Percentiles rank a stretch among this genome's conserved stretches.
phyloP scores from a whole-genome alignment of 164 flowering plant genomes.

The Pachysandra terminalis region DNA sequence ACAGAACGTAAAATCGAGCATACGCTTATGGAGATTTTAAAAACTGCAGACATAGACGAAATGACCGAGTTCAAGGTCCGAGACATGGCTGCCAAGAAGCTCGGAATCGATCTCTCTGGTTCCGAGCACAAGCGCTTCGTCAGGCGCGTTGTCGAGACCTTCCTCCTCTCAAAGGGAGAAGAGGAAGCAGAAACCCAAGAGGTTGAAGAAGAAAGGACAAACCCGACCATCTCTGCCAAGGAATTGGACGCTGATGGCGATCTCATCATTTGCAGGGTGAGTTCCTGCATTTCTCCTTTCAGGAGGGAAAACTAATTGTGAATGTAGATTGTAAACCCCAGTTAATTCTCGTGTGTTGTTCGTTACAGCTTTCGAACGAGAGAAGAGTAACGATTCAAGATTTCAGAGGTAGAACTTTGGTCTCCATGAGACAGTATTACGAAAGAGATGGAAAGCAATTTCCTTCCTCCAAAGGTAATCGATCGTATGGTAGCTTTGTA shows the following conservation, averaged over 20 bases:
- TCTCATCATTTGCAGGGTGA: constrained; percentile 77
- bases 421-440: constrained; percentile 85
- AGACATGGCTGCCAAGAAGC: constrained; percentile 44
- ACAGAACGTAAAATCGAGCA: constrained; percentile 34
- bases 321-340: background rate
- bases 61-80: constrained; percentile 71
- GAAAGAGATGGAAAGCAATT: constrained; percentile 72
- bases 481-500: background rate
- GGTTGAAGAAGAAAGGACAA: constrained; percentile 19
- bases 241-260: constrained; percentile 85
- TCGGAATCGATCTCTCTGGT: constrained; percentile 52
- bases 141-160: constrained; percentile 48
- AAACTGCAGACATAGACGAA: constrained; percentile 47
- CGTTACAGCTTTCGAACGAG: constrained; percentile 59
- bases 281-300: constrained; percentile 1
- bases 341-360: background rate
- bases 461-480: constrained; percentile 77
- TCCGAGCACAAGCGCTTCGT: constrained; percentile 45
- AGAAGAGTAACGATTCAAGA: constrained; percentile 86
- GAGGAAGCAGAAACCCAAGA: constrained; percentile 21
- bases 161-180: constrained; percentile 31
- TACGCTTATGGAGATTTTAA: constrained; percentile 47
- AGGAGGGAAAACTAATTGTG: too few relatives aligned
- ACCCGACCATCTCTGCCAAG: constrained; percentile 11
- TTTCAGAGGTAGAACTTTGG: constrained; percentile 80